phyloP scores from a whole-genome alignment of 176 grass and related monocot genomes.

The Oryza nivara region DNA sequence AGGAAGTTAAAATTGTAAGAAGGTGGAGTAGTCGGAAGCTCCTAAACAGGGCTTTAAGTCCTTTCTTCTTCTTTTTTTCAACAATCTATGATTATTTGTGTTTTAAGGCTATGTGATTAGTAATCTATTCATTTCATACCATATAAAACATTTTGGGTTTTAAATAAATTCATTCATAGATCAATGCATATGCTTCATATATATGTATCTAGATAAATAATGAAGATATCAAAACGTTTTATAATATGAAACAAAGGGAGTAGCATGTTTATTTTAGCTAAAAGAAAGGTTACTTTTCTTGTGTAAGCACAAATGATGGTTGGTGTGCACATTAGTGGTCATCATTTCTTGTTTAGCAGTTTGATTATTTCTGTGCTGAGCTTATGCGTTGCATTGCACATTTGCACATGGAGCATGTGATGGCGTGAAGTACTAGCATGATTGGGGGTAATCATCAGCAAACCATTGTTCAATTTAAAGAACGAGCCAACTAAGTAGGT shows the following conservation, averaged over 20 bases:
- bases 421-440: not conserved
- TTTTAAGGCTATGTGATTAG: too few relatives aligned
- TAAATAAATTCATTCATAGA: too few relatives aligned
- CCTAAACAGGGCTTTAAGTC: too few relatives aligned
- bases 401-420: slow-evolving; percentile 41
- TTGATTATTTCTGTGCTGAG: not conserved
- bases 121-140: too few relatives aligned
- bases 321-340: not conserved
- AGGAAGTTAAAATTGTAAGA: too few relatives aligned
- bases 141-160: too few relatives aligned
- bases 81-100: too few relatives aligned
- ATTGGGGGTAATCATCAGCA: slow-evolving; percentile 17
- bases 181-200: too few relatives aligned
- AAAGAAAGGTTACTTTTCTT: not conserved
- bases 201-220: too few relatives aligned
- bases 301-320: slow-evolving; percentile 31
- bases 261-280: not conserved
- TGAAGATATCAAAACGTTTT: not conserved
- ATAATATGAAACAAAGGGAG: not conserved
- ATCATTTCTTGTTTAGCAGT: slow-evolving; percentile 29
- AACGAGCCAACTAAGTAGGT: too few relatives aligned
- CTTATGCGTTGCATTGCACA: not conserved
- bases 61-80: too few relatives aligned
- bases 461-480: not conserved
- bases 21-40: too few relatives aligned